These are phyloP conservation scores for Pelargonium fulgidum DNA, from an alignment of 441 rosid genomes.

Conservation along the genomic window DNA sequence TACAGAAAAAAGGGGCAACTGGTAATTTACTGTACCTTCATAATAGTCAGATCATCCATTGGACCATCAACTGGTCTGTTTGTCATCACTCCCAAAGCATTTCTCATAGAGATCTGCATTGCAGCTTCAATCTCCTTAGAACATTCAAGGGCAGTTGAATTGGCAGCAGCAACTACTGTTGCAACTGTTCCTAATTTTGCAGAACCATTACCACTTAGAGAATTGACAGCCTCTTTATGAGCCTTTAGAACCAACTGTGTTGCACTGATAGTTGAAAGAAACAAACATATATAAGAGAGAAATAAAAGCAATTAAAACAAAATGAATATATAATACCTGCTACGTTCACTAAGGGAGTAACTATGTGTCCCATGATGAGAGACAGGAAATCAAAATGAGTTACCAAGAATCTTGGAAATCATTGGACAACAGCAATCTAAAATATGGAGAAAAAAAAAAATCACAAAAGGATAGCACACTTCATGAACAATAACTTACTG, in stretches of 20 bases:
- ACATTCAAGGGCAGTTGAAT: slow-evolving; percentile 84
- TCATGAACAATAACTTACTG: slow-evolving; percentile 47
- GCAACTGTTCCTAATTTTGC: slow-evolving; percentile 88
- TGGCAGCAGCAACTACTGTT: slow-evolving; percentile 92
- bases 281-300: slow-evolving; percentile 16
- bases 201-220: slow-evolving; percentile 83
- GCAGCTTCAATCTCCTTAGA: slow-evolving; percentile 94
- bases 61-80: slow-evolving; percentile 66
- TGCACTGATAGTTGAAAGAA: slow-evolving; percentile 43
- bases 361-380: not conserved
- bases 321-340: not conserved
- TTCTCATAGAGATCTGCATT: slow-evolving; percentile 91
- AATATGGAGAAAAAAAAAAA: not conserved
- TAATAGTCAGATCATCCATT: slow-evolving; percentile 82
- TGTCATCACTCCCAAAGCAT: slow-evolving; percentile 59
- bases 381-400: not conserved
- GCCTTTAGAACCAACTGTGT: slow-evolving; percentile 89
- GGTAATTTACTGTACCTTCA: slow-evolving; percentile 48
- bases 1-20: no score
- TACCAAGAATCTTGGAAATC: not conserved
- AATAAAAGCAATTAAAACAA: not conserved
- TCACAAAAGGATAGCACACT: slow-evolving; percentile 10
- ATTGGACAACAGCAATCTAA: not conserved
- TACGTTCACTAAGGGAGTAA: not conserved
- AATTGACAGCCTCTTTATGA: slow-evolving; percentile 91